These are phyloP conservation scores for Kazachstania martiniae DNA, from an alignment of 805 yeast species.

Conservation along the genomic window DNA sequence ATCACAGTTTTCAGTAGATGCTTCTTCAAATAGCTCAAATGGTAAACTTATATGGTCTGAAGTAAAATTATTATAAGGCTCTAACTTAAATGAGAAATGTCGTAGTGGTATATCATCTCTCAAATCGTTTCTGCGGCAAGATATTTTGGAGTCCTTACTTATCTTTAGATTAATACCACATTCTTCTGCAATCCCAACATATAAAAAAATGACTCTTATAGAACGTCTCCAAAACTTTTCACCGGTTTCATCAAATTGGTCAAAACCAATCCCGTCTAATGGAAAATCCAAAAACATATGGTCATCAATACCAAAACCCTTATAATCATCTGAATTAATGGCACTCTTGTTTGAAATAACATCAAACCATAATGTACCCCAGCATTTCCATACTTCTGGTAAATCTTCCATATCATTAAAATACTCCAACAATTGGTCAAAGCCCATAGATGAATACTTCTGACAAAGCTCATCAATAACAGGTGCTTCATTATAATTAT, in stretches of 20 bases:
- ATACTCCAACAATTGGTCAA: conserved; percentile 33
- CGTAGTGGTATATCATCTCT: conserved; percentile 10
- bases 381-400: conserved; percentile 74
- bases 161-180: conserved; percentile 10
- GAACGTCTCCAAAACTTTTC: conserved; percentile 26
- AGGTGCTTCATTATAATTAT: conserved; percentile 13
- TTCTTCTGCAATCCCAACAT: conserved; percentile 21
- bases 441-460: conserved; percentile 13
- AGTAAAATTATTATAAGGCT: too few species aligned
- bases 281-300: conserved; percentile 53
- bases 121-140: conserved; percentile 9
- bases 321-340: conserved; percentile 29
- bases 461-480: conserved; percentile 16
- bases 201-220: conserved; percentile 22
- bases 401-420: conserved; percentile 51
- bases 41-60: too few species aligned
- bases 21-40: too few species aligned
- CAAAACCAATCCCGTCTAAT: conserved; percentile 45
- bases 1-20: conserved; percentile 2
- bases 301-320: conserved; percentile 47
- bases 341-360: conserved; percentile 37
- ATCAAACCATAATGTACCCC: conserved; percentile 81
- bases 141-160: conserved; percentile 8
- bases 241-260: conserved; percentile 28
- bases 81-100: conserved; percentile 18